Evolutionary conservation across 2,329 filamentous ascomycete genomes (phyloP), one percentile per base, ranked within the genome.

Genomic region (Aspergillus tamarii): DNA sequence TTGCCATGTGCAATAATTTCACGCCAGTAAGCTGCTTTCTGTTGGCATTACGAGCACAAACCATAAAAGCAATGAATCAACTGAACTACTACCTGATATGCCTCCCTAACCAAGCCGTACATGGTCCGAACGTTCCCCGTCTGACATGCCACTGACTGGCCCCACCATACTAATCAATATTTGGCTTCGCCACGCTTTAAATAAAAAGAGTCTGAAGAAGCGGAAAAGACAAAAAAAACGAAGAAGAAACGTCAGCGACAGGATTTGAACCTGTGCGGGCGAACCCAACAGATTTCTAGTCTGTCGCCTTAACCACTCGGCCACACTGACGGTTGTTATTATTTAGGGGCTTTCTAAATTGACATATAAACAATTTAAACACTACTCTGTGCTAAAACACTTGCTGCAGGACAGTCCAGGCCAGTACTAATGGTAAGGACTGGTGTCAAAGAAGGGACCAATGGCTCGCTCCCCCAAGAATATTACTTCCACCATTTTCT

Each of bases 321-420:
- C 43, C 43, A 46, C 43, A 46, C 43, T 46, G 43, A 46, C 43
- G 8, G 16, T 1, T 46, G n/a, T 14, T 46, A 4, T 23, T 23
- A 10, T 23, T 2, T 0, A 7, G 0, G 4, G 2, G 6, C 0
- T 9, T 2, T 0, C 0, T 10, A 19, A 4, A n/a, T 1, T 1
- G 10, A 41, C 9, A 19, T 10, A 41, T 41, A n/a, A 41, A 1
- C 12, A 41, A n/a, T n/a, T 0, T 4, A 19, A 0, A 16, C 1
- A 12, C 1, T 36, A 6, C 6, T 12, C 11, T 16, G 2, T 14
- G 6, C 10, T 34, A 36, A 36, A 36, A 12, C 12, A 1, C 34
- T 36, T 34, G 32, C 34, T 36, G 6, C 39, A 41, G 2, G 19
- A 7, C 16, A 10, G 8, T 2, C 7, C 3, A 41, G 9, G 19